A percentile compares a stretch with the other conserved stretches of the same genome.
Conservation (phyloP, 306 rosid species). For the Luffa acutangula region DNA sequence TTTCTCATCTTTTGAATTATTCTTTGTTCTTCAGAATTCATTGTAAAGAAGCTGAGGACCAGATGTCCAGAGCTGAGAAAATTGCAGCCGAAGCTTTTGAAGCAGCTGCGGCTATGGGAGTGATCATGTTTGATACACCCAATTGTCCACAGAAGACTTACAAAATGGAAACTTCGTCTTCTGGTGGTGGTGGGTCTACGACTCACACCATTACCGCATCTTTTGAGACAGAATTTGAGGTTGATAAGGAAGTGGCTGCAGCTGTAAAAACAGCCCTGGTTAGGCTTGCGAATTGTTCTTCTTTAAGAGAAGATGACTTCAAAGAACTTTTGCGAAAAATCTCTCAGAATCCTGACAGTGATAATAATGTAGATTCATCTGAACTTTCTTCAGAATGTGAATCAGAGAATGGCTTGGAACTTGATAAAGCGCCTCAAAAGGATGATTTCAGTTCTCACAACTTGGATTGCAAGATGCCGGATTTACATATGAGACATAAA, state of each 20-base stretch:
- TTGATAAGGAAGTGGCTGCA: slow-evolving; percentile 82
- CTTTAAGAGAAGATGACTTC: slow-evolving; percentile 62
- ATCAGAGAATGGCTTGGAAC: slow-evolving; percentile 44
- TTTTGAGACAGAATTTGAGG: slow-evolving; percentile 89
- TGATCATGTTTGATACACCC: slow-evolving; percentile 77
- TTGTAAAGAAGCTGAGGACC: slow-evolving; percentile 61
- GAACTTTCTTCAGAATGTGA: slow-evolving; percentile 52
- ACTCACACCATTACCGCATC: slow-evolving; percentile 71
- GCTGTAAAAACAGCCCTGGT: slow-evolving; percentile 75
- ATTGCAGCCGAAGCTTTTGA: slow-evolving; percentile 70
- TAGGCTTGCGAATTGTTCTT: slow-evolving; percentile 59
- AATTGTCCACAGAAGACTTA: slow-evolving; percentile 55
- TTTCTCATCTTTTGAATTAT: neutral
- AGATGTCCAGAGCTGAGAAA: slow-evolving; percentile 48
- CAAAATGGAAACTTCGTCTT: slow-evolving; percentile 52
- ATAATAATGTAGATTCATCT: slow-evolving; percentile 25
- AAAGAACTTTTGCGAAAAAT: slow-evolving; percentile 62
- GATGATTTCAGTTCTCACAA: slow-evolving; percentile 23
- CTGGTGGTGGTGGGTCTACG: slow-evolving; percentile 38
- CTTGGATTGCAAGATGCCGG: slow-evolving; percentile 29
- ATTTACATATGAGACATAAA: slow-evolving; percentile 21
- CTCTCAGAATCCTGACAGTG: slow-evolving; percentile 72
- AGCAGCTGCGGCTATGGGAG: slow-evolving; percentile 71
- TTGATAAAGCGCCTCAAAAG: slow-evolving; percentile 26
- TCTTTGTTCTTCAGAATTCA: slow-evolving; percentile 50